These are phyloP conservation scores for Tubosaeta sp. DNA, from an alignment of 768 basidiomycete species.

Conservation along the genomic window DNA sequence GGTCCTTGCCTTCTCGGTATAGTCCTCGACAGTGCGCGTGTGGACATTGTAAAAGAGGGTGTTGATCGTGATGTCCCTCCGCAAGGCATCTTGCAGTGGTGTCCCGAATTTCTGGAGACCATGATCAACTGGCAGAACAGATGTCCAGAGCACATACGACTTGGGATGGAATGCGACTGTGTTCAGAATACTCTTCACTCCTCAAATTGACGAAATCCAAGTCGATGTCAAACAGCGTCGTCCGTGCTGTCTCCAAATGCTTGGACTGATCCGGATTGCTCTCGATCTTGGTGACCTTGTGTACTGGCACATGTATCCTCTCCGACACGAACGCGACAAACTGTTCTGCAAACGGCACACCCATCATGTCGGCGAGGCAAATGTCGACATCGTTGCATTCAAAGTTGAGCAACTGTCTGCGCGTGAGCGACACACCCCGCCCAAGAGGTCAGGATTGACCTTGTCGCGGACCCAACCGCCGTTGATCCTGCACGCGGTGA, in stretches of 20 bases:
- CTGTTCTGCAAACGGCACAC: conserved; percentile 78
- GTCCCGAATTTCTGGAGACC: conserved; percentile 77
- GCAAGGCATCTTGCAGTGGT: conserved; percentile 82
- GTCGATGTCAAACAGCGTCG: conserved; percentile 73
- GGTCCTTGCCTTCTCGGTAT: conserved; percentile 61
- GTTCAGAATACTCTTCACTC: conserved; percentile 84
- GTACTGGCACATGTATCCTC: conserved; percentile 27
- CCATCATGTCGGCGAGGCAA: conserved; percentile 86
- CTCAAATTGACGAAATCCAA: conserved; percentile 93
- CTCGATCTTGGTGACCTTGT: conserved; percentile 76
- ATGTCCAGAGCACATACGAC: conserved; percentile 52
- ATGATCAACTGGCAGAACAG: neutral
- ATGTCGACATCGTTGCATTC: conserved; percentile 92
- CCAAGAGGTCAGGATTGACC: conserved; percentile 42
- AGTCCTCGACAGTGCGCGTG: conserved; percentile 79
- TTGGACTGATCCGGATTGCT: conserved; percentile 97
- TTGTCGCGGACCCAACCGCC: conserved; percentile 99
- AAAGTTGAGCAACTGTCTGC: conserved; percentile 65
- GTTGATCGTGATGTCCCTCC: conserved; percentile 95
- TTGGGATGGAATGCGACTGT: conserved; percentile 84
- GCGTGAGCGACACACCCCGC: conserved; percentile 11
- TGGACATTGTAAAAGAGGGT: conserved; percentile 95
- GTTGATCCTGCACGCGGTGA: conserved; percentile 80
- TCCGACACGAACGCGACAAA: conserved; percentile 56
- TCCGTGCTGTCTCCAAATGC: conserved; percentile 92